Percentiles rank a stretch among this genome's conserved stretches.
Conservation (phyloP, 805 yeast species). For the Metahyphopichia silvanorum region DNA sequence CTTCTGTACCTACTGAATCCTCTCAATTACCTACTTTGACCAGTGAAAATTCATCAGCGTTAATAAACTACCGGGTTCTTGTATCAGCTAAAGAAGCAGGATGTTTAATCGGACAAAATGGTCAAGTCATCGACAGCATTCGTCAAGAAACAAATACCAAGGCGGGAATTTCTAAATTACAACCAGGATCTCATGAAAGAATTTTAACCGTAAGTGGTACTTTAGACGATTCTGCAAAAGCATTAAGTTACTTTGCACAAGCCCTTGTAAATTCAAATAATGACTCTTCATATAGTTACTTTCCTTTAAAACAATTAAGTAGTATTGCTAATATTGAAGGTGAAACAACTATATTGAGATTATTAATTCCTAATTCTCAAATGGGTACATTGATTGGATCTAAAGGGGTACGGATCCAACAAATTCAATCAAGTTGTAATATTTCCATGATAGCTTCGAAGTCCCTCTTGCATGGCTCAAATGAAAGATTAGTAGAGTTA, state of each 20-base stretch:
- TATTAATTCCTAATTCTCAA: constrained; percentile 78
- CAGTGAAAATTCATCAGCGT: constrained; percentile 25
- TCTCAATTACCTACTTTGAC: constrained; percentile 25
- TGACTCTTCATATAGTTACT: constrained; percentile 44
- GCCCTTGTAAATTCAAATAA: constrained; percentile 49
- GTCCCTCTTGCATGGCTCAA: constrained; percentile 74
- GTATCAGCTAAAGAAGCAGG: constrained; percentile 88
- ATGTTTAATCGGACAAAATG: constrained; percentile 83
- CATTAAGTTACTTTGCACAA: constrained; percentile 67
- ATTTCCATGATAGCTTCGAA: constrained; percentile 88
- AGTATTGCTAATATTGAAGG: constrained; percentile 50
- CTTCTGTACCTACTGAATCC: constrained; percentile 7
- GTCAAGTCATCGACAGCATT: constrained; percentile 70
- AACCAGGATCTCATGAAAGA: constrained; percentile 78
- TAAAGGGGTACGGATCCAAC: constrained; percentile 75
- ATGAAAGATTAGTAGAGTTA: constrained; percentile 82
- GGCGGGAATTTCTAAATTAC: constrained; percentile 82
- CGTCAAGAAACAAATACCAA: constrained; percentile 74
- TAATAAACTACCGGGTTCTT: constrained; percentile 50
- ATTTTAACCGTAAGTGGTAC: constrained; percentile 77
- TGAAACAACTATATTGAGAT: constrained; percentile 55
- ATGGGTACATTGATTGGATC: constrained; percentile 89
- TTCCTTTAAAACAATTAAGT: constrained; percentile 59
- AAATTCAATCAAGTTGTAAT: constrained; percentile 62
- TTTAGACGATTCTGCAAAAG: constrained; percentile 63